These are phyloP conservation scores for Tubosaeta brunneosetosa DNA, from an alignment of 768 basidiomycete species.

Conservation along the genomic window DNA sequence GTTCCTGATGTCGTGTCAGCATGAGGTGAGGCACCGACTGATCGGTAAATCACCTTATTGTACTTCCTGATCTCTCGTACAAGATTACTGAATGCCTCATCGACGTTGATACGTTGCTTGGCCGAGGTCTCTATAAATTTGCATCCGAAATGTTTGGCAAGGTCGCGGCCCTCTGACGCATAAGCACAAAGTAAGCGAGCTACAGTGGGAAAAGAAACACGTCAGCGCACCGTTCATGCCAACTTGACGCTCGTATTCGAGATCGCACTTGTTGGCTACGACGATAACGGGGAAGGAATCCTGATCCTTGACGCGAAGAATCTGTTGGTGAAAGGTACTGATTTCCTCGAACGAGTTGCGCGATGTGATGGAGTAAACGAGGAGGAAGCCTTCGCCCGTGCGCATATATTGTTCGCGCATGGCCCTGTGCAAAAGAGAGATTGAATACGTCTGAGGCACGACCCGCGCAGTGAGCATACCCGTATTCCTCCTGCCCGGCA, in stretches of 20 bases:
- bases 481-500: slow-evolving; percentile 97
- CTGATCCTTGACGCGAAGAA: slow-evolving; percentile 93
- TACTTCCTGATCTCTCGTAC: slow-evolving; percentile 92
- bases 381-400: slow-evolving; percentile 94
- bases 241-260: slow-evolving; percentile 95
- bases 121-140: slow-evolving; percentile 96
- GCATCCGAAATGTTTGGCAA: slow-evolving; percentile 92
- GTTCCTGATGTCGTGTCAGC: slow-evolving; percentile 46
- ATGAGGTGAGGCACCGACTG: neutral
- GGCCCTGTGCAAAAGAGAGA: slow-evolving; percentile 48
- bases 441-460: slow-evolving; percentile 3
- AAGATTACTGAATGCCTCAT: slow-evolving; percentile 90
- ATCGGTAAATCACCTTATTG: slow-evolving; percentile 63
- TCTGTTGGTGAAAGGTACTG: slow-evolving; percentile 92
- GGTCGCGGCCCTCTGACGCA: slow-evolving; percentile 85
- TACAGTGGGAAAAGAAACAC: neutral
- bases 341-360: slow-evolving; percentile 98
- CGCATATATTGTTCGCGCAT: slow-evolving; percentile 99
- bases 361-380: slow-evolving; percentile 98
- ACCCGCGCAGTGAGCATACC: slow-evolving; percentile 48
- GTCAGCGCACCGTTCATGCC: slow-evolving; percentile 77
- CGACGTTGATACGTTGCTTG: slow-evolving; percentile 94
- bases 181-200: neutral
- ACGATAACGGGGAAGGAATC: slow-evolving; percentile 94
- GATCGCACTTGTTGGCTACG: slow-evolving; percentile 96